These are phyloP conservation scores for Colletotrichum sublineola DNA, from an alignment of 2,329 filamentous ascomycete genomes.

Conservation along the genomic window DNA sequence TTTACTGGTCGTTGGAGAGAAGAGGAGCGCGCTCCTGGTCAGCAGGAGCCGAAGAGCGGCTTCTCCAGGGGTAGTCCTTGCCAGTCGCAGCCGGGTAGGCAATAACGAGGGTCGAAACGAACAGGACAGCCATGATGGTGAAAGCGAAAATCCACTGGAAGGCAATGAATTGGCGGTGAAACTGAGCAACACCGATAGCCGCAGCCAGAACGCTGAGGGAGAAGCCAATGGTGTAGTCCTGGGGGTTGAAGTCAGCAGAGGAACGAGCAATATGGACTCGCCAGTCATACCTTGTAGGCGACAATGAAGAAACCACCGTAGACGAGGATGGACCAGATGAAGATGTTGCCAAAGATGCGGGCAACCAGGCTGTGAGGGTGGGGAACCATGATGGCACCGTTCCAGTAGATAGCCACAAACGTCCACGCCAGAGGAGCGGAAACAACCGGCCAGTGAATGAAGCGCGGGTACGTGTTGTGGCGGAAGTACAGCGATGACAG, in stretches of 20 bases:
- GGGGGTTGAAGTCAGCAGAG: conserved; percentile 27
- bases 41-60: conserved; percentile 54
- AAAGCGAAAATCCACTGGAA: conserved; percentile 96
- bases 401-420: conserved; percentile 89
- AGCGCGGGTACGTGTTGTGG: conserved; percentile 77
- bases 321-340: conserved; percentile 85
- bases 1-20: conserved; percentile 60
- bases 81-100: conserved; percentile 75
- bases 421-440: conserved; percentile 88
- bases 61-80: conserved; percentile 65
- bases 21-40: conserved; percentile 74
- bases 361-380: conserved; percentile 75
- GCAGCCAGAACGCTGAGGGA: conserved; percentile 79
- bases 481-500: conserved; percentile 84
- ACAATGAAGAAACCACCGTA: conserved; percentile 84
- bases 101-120: conserved; percentile 75
- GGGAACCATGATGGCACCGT: conserved; percentile 85
- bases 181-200: conserved; percentile 82
- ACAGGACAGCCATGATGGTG: conserved; percentile 81
- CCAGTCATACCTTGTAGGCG: conserved; percentile 72
- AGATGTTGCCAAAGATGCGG: conserved; percentile 87
- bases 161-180: conserved; percentile 78
- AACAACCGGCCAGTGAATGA: conserved; percentile 82
- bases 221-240: conserved; percentile 84
- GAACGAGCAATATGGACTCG: background rate